phyloP scores from a whole-genome alignment of 345 rosid species.

The Triadica sebifera region DNA sequence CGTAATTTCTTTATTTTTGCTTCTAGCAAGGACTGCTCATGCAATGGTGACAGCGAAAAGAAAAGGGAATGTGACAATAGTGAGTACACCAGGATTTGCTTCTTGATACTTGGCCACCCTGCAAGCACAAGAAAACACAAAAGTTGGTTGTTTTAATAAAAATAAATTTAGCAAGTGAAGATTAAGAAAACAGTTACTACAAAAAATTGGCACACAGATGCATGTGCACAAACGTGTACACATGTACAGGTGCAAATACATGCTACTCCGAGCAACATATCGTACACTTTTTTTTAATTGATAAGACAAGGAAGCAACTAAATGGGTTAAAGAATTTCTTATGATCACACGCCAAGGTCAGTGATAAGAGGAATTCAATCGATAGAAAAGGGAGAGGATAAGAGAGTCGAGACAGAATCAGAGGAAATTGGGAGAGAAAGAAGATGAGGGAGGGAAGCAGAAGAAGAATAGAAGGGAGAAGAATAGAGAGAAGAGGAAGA shows the following conservation, averaged over 20 bases:
- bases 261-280: neutral
- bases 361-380: no score
- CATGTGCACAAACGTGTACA: neutral
- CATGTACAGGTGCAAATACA: neutral
- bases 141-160: neutral
- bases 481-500: no score
- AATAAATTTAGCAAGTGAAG: neutral
- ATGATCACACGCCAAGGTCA: no score
- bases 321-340: slow-evolving; percentile 18
- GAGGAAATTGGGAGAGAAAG: no score
- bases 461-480: no score
- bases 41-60: slow-evolving; percentile 91
- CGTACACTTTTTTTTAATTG: neutral
- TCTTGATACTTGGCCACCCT: slow-evolving; percentile 94
- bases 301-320: neutral
- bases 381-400: no score
- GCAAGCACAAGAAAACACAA: slow-evolving; percentile 28
- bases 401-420: no score
- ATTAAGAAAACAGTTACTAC: neutral
- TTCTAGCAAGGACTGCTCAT: slow-evolving; percentile 73
- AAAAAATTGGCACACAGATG: neutral
- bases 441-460: no score
- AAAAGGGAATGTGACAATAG: slow-evolving; percentile 92
- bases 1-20: slow-evolving; percentile 53
- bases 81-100: slow-evolving; percentile 91